Conservation (phyloP, 495 filamentous ascomycete species). For the Hypoxylon fragiforme region DNA sequence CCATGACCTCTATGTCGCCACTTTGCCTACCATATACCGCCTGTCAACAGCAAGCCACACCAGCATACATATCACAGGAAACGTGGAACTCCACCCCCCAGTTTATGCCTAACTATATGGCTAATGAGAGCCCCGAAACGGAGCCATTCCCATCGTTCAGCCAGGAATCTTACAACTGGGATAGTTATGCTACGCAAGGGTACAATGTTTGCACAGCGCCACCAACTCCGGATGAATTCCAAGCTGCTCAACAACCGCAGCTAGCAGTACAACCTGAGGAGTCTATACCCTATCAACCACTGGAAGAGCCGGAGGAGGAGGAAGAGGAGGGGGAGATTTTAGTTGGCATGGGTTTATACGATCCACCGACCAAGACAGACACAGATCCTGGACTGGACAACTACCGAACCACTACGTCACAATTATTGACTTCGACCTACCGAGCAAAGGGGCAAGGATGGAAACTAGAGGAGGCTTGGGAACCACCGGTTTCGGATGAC, state of each 20-base stretch:
- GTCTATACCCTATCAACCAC: slow-evolving; percentile 47
- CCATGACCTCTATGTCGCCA: slow-evolving; percentile 46
- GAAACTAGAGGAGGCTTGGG: slow-evolving; percentile 83
- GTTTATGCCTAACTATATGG: slow-evolving; percentile 9
- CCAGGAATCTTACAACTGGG: slow-evolving; percentile 44
- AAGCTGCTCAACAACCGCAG: slow-evolving; percentile 53
- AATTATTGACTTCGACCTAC: slow-evolving; percentile 47
- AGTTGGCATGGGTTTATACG: slow-evolving; percentile 83
- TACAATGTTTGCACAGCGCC: slow-evolving; percentile 52
- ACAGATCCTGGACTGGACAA: slow-evolving; percentile 45
- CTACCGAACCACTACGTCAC: slow-evolving; percentile 54
- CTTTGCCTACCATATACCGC: slow-evolving; percentile 41
- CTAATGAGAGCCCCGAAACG: slow-evolving; percentile 9
- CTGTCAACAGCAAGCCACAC: slow-evolving; percentile 24
- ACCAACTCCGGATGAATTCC: slow-evolving; percentile 63
- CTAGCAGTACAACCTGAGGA: slow-evolving; percentile 47
- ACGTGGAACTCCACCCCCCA: slow-evolving; percentile 25
- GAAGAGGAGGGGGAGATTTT: slow-evolving; percentile 69
- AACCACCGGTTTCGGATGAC: slow-evolving; percentile 65
- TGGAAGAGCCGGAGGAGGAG: slow-evolving; percentile 45
- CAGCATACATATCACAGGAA: slow-evolving; percentile 34
- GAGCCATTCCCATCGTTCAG: slow-evolving; percentile 29
- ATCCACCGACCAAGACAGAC: slow-evolving; percentile 58
- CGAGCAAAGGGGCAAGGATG: slow-evolving; percentile 65
- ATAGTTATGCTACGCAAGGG: slow-evolving; percentile 41